Percentiles rank a stretch among this genome's conserved stretches.
Conservation (phyloP, 148 eudicot species). For the Rhododendron henanense region DNA sequence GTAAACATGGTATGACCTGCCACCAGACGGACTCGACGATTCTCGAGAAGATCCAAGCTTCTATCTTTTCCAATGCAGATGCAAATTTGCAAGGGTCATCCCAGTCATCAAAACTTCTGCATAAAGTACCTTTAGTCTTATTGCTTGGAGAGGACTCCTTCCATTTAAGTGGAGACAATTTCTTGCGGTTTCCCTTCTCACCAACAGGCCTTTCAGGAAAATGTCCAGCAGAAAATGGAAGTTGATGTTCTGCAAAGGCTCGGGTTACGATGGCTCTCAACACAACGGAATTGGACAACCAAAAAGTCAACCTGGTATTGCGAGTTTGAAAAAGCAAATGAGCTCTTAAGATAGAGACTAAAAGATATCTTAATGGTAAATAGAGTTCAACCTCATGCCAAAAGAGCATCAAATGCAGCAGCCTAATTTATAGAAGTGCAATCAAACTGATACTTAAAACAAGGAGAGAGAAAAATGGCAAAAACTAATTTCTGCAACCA, state of each 20-base stretch:
- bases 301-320: slow-evolving; percentile 64
- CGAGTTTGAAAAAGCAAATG: neutral
- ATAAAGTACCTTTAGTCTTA: neutral
- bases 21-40: slow-evolving; percentile 94
- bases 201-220: slow-evolving; percentile 16
- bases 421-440: neutral
- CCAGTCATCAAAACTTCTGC: slow-evolving; percentile 36
- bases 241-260: slow-evolving; percentile 36
- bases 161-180: slow-evolving; percentile 45
- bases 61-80: slow-evolving; percentile 62
- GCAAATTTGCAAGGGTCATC: slow-evolving; percentile 54
- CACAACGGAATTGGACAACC: slow-evolving; percentile 76
- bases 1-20: slow-evolving; percentile 52
- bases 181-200: slow-evolving; percentile 33
- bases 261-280: slow-evolving; percentile 60
- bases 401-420: neutral
- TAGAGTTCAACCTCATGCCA: neutral
- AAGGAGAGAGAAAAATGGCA: neutral
- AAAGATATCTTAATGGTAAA: neutral
- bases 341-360: neutral
- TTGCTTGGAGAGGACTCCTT: slow-evolving; percentile 40
- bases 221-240: slow-evolving; percentile 44
- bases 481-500: neutral
- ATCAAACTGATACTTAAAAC: neutral
- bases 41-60: slow-evolving; percentile 86